Percentiles rank a stretch among this genome's conserved stretches.
These are phyloP conservation scores for Rhizopogon sp. DNA, from an alignment of 768 basidiomycete genomes.

Conservation along the genomic window DNA sequence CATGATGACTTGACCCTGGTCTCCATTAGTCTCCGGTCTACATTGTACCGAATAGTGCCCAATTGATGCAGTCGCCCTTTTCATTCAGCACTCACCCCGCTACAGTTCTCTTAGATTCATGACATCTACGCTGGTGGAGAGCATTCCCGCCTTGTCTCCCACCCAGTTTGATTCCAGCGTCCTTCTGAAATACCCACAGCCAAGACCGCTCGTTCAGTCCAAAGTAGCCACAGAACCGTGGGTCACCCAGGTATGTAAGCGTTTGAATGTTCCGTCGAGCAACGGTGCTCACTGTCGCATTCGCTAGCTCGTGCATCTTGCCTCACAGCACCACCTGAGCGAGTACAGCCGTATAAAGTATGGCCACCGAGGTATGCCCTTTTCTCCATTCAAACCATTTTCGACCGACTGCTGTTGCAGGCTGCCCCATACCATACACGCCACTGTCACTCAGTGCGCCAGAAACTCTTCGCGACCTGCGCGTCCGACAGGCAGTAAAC, in stretches of 20 bases:
- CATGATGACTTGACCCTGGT: too few relatives aligned
- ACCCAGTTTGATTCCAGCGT: not conserved
- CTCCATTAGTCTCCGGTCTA: too few relatives aligned
- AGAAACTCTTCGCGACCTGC: slow-evolving; percentile 48
- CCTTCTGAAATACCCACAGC: not conserved
- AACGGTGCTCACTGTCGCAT: not conserved
- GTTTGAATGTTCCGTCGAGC: not conserved
- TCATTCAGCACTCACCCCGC: not conserved
- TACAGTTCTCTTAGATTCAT: not conserved
- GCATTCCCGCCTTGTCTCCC: not conserved
- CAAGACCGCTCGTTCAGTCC: not conserved
- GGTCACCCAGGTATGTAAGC: slow-evolving; percentile 15
- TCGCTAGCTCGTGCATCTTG: slow-evolving; percentile 47
- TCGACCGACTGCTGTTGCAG: slow-evolving; percentile 26
- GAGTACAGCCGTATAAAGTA: slow-evolving; percentile 69
- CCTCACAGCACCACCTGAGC: slow-evolving; percentile 71
- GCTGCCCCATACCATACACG: slow-evolving; percentile 51
- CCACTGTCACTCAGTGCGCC: slow-evolving; percentile 65
- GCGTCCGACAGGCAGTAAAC: slow-evolving; percentile 42
- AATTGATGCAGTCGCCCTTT: too few relatives aligned
- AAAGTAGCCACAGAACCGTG: slow-evolving; percentile 6
- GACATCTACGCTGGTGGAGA: not conserved
- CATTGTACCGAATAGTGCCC: too few relatives aligned
- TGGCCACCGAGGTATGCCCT: slow-evolving; percentile 36
- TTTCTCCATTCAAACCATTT: not conserved